A percentile compares a stretch with the other conserved stretches of the same genome.
Conservation (phyloP, 2,329 filamentous ascomycete species). For the Scopulariopsis brevicaulis region DNA sequence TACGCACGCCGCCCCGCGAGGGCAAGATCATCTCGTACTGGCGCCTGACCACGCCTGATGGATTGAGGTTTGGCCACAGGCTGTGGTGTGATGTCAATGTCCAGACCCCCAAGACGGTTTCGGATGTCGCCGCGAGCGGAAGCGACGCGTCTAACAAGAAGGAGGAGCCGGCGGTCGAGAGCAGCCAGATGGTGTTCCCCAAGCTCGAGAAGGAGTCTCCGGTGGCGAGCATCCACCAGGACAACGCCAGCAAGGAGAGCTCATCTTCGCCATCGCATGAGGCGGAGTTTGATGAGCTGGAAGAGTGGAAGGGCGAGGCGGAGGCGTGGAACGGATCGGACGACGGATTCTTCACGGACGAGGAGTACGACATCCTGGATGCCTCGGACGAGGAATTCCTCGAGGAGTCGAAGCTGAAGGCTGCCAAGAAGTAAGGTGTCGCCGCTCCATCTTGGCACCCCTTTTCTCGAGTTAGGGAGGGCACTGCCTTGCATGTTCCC, state of each 20-base stretch:
- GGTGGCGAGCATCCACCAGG: constrained; percentile 63
- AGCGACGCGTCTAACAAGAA: constrained; percentile 12
- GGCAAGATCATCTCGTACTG: constrained; percentile 91
- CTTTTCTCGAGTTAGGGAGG: too few relatives aligned
- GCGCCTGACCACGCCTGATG: constrained; percentile 76
- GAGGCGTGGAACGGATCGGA: constrained; percentile 53
- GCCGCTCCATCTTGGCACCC: not conserved
- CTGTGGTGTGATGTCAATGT: constrained; percentile 91
- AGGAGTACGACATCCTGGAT: constrained; percentile 96
- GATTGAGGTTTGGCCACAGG: constrained; percentile 78
- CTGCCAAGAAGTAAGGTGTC: constrained; percentile 20
- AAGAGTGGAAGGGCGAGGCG: not conserved
- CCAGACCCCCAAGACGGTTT: constrained; percentile 15
- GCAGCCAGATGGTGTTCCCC: constrained; percentile 88
- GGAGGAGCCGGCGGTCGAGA: constrained; percentile 13
- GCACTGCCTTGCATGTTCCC: too few relatives aligned
- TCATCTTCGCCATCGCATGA: constrained; percentile 21
- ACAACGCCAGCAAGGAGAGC: constrained; percentile 31
- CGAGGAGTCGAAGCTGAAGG: constrained; percentile 38
- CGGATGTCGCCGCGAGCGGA: not conserved
- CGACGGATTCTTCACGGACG: constrained; percentile 83
- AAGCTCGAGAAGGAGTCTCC: constrained; percentile 93
- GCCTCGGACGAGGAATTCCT: constrained; percentile 81
- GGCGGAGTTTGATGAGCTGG: constrained; percentile 24
- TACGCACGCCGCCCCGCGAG: constrained; percentile 67